Percentiles rank a stretch among this genome's conserved stretches.
These are phyloP conservation scores for Rhododendron henanense DNA, from an alignment of 148 eudicot genomes.

Conservation along the genomic window DNA sequence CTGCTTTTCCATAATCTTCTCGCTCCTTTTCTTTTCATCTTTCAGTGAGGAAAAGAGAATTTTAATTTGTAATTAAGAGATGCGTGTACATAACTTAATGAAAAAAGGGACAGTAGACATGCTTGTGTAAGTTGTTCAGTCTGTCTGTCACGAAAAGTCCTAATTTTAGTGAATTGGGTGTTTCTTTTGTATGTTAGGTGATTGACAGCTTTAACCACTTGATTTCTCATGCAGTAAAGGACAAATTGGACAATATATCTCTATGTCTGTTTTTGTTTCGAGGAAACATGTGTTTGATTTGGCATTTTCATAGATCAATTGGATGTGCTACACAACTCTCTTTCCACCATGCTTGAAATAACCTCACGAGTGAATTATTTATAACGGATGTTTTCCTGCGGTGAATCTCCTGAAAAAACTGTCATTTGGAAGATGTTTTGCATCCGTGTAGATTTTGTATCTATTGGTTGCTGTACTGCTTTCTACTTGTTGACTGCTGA, in stretches of 20 bases:
- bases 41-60: not conserved
- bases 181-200: not conserved
- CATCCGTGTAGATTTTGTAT: not conserved
- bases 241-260: not conserved
- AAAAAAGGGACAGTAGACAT: not conserved
- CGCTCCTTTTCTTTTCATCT: conserved; percentile 4
- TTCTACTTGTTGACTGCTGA: not conserved
- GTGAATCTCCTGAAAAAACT: not conserved
- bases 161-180: not conserved
- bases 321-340: not conserved
- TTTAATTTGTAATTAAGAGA: not conserved
- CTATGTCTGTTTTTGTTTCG: not conserved
- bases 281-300: not conserved
- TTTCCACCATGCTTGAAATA: not conserved
- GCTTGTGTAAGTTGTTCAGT: not conserved
- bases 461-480: not conserved
- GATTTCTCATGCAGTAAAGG: not conserved
- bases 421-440: not conserved
- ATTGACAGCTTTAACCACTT: not conserved
- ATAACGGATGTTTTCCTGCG: not conserved
- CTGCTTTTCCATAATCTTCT: not conserved
- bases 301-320: not conserved
- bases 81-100: not conserved
- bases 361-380: not conserved
- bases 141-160: not conserved